Evolutionary conservation across 2,329 filamentous ascomycete species (phyloP).

Genomic region (Fusarium denticulatum): DNA sequence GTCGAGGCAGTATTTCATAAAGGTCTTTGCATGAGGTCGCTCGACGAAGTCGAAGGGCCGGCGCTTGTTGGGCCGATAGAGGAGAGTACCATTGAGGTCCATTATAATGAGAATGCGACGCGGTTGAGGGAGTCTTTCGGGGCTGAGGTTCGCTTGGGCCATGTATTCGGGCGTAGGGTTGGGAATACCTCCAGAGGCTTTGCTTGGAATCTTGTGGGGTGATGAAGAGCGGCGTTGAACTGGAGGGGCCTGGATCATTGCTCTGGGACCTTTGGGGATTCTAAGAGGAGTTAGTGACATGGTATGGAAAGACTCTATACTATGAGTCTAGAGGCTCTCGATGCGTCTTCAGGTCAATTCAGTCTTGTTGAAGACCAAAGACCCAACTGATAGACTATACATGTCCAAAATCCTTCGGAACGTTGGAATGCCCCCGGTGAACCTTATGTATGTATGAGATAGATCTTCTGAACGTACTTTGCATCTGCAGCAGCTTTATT

Average conservation of each 20-base stretch:
- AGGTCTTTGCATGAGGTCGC: slow-evolving; percentile 74
- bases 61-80: slow-evolving; percentile 71
- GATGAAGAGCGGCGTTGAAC: slow-evolving; percentile 2
- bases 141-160: slow-evolving; percentile 57
- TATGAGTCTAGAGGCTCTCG: not conserved
- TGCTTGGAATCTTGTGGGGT: slow-evolving; percentile 44
- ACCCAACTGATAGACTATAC: too few species aligned
- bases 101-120: slow-evolving; percentile 82
- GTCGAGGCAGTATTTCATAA: slow-evolving; percentile 78
- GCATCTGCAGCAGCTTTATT: not conserved
- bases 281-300: slow-evolving; percentile 4
- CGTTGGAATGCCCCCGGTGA: not conserved
- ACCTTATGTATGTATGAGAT: not conserved
- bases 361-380: not conserved
- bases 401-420: not conserved
- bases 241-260: not conserved
- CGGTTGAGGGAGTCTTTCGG: slow-evolving; percentile 55
- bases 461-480: not conserved
- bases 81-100: slow-evolving; percentile 92
- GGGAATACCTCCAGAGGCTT: slow-evolving; percentile 67
- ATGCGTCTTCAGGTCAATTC: too few species aligned
- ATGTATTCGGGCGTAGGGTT: slow-evolving; percentile 70
- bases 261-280: slow-evolving; percentile 7
- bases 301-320: not conserved
- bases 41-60: slow-evolving; percentile 64